These are phyloP conservation scores for Diaporthe sp. DNA, from an alignment of 2,329 filamentous ascomycete genomes.

Conservation along the genomic window DNA sequence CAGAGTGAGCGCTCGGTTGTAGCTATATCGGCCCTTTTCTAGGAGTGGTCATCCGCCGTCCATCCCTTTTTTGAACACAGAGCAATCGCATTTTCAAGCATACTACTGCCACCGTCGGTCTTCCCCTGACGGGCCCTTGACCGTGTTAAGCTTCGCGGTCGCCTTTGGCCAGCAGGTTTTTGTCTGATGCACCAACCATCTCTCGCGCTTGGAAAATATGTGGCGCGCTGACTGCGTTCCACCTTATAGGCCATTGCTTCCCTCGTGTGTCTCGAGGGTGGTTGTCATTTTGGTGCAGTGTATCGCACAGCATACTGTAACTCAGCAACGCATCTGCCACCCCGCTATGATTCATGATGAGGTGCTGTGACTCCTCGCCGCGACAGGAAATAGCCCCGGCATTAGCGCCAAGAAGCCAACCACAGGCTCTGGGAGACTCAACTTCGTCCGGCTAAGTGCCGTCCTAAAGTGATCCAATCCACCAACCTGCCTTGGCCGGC, in stretches of 20 bases:
- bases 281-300: not conserved
- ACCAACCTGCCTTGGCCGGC: not conserved
- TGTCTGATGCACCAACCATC: not conserved
- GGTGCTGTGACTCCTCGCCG: slow-evolving; percentile 10
- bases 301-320: not conserved
- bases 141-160: no score
- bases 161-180: not conserved
- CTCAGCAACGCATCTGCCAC: not conserved
- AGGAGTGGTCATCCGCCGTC: slow-evolving; percentile 1
- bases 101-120: not conserved
- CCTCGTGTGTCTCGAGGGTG: no score
- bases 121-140: no score
- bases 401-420: not conserved
- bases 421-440: not conserved
- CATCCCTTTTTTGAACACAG: not conserved
- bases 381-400: no score
- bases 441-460: not conserved
- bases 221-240: no score
- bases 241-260: no score
- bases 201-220: not conserved
- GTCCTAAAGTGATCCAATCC: not conserved
- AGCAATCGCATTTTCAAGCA: not conserved
- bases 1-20: not conserved
- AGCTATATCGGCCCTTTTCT: slow-evolving; percentile 8
- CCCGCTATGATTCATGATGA: not conserved